These are phyloP conservation scores for Eremothecium coryli DNA, from an alignment of 1,139 yeast species.

Conservation along the genomic window DNA sequence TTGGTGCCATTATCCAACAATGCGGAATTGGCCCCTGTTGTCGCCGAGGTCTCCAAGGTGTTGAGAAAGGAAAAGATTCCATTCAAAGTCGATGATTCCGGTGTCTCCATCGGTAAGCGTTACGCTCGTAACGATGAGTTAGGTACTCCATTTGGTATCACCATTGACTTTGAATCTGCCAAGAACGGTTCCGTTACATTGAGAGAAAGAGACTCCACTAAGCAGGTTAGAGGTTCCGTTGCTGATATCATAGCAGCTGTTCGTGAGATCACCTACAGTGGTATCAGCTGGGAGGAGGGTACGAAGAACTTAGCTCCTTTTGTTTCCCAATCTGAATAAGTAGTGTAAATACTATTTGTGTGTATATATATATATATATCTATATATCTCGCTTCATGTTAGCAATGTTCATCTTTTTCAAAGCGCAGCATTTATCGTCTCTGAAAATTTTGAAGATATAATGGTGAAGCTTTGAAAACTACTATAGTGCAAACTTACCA, in stretches of 20 bases:
- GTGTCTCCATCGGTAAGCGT: slow-evolving; percentile 97
- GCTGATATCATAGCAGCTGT: slow-evolving; percentile 74
- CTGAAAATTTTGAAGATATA: not conserved
- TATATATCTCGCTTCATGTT: not conserved
- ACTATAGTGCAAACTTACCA: too few relatives aligned
- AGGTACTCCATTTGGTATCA: slow-evolving; percentile 98
- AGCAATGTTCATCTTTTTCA: not conserved
- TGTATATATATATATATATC: too few relatives aligned
- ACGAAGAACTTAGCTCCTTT: slow-evolving; percentile 60
- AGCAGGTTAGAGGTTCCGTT: slow-evolving; percentile 90
- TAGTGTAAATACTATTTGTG: slow-evolving; percentile 5
- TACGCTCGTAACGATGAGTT: slow-evolving; percentile 98
- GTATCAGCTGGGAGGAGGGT: slow-evolving; percentile 76
- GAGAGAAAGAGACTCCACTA: slow-evolving; percentile 96
- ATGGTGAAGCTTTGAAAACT: too few relatives aligned
- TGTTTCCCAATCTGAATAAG: slow-evolving; percentile 39
- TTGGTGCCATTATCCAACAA: slow-evolving; percentile 89
- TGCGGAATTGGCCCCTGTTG: slow-evolving; percentile 69
- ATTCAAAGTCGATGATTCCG: slow-evolving; percentile 93
- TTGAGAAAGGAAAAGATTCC: slow-evolving; percentile 81
- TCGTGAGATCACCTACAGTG: slow-evolving; percentile 64
- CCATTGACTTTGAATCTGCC: slow-evolving; percentile 91
- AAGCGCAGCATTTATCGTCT: not conserved
- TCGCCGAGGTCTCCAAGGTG: slow-evolving; percentile 55
- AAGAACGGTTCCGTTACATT: slow-evolving; percentile 86